Conservation (phyloP, 2,329 filamentous ascomycete species). For the Botrytis galanthina region DNA sequence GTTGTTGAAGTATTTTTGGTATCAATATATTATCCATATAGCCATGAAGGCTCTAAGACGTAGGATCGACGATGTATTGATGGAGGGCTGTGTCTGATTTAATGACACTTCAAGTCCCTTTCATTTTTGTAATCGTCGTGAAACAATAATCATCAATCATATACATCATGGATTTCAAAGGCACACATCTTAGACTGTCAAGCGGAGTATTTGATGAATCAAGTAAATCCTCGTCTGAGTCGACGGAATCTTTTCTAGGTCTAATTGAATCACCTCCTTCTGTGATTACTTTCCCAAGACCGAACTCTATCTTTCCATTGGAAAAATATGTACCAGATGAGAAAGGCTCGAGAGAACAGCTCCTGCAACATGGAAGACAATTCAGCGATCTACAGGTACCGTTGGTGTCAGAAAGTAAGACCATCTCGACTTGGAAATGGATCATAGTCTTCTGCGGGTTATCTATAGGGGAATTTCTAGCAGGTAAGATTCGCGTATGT, state of each 20-base stretch:
- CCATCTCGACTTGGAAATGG: not conserved
- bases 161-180: not conserved
- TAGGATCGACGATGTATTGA: not conserved
- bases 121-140: not conserved
- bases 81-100: not conserved
- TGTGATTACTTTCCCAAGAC: not conserved
- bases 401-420: not conserved
- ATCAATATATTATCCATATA: not conserved
- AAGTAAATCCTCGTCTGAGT: not conserved
- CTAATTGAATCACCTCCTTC: not conserved
- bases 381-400: not conserved
- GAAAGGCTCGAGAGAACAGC: not conserved
- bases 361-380: not conserved
- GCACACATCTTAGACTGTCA: no score
- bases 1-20: not conserved
- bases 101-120: not conserved
- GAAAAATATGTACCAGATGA: not conserved
- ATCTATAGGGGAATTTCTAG: not conserved
- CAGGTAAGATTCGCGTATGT: not conserved
- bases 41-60: not conserved
- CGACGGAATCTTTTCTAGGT: not conserved
- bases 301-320: not conserved
- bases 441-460: not conserved
- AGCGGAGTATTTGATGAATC: not conserved
- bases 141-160: not conserved